These are phyloP conservation scores for Neurospora sp. DNA, from an alignment of 495 filamentous ascomycete genomes.

Conservation along the genomic window DNA sequence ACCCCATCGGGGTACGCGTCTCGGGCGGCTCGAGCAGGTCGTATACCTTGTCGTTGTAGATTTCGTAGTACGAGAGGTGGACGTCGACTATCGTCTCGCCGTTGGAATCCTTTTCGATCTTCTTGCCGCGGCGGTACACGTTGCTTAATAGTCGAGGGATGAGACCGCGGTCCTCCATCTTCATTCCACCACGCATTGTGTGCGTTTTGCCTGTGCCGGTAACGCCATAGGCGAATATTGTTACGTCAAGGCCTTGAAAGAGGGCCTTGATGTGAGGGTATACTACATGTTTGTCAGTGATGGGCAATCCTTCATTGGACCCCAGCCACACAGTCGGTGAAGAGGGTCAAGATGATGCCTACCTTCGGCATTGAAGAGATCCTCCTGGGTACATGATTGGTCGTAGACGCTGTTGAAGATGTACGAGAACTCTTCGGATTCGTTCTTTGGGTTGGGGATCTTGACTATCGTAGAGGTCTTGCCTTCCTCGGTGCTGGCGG, in stretches of 20 bases:
- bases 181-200: conserved; percentile 93
- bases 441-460: conserved; percentile 93
- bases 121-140: conserved; percentile 76
- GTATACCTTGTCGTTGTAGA: conserved; percentile 94
- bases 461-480: conserved; percentile 56
- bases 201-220: conserved; percentile 96
- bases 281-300: conserved; percentile 24
- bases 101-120: conserved; percentile 74
- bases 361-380: conserved; percentile 85
- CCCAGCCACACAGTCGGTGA: not conserved
- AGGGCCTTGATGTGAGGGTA: conserved; percentile 69
- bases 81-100: conserved; percentile 68
- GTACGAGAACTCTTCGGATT: conserved; percentile 81
- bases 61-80: conserved; percentile 90
- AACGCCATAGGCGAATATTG: conserved; percentile 90
- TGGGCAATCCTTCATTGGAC: not conserved
- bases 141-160: conserved; percentile 82
- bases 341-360: conserved; percentile 15
- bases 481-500: conserved; percentile 47
- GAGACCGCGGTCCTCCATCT: conserved; percentile 77
- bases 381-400: conserved; percentile 64
- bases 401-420: conserved; percentile 93
- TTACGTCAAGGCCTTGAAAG: conserved; percentile 88
- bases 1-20: conserved; percentile 73
- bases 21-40: conserved; percentile 88